Evolutionary conservation across 2,329 filamentous ascomycete species (phyloP), one percentile per base, ranked within the genome.

Genomic region (Chrysoporthe cubensis): DNA sequence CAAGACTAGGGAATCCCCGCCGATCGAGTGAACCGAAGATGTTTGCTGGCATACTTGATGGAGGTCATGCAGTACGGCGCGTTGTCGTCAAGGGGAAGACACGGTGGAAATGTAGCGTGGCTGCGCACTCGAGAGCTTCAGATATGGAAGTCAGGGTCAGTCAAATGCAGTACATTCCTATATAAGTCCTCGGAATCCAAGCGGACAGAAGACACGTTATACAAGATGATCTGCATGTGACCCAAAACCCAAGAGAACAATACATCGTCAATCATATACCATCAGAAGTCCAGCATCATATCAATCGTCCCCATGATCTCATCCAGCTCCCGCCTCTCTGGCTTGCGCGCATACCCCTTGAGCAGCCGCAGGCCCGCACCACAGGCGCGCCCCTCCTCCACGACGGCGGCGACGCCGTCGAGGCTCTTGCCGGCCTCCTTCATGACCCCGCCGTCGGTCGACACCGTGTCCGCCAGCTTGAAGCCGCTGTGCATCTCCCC

Each of bases 271-370:
- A 40, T 58, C 32, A 11, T 48, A 40, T 48, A 37, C 42, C 26
- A 40, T 65, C 52, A 65, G 37, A 65, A 65, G 63, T 59, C 63
- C 34, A 65, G 42, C 37, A 57, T 57, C 56, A 65, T 60, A 60
- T 70, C 66, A 46, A 66, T 66, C 66, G 61, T 69, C 48, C 67
- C 65, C 63, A 68, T 65, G n/a, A 68, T 57, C 66, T 66, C 63
- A 57, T 56, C 67, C 34, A 70, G 42, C 44, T 68, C 66, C 40
- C 56, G 57, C 58, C 58, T 58, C 63, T 70, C 68, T 1, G 88
- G 88, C 82, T 91, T 91, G 76, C 84, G 83, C 32, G 88, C 86
- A 76, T 88, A 90, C 8, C 89, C 89, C 69, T 81, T 87, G 70
- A 91, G 78, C 80, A 87, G 83, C 67, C 89, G 82, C 79, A 87